Conservation (phyloP, 2,329 filamentous ascomycete genomes). For the Colletotrichum noveboracense region DNA sequence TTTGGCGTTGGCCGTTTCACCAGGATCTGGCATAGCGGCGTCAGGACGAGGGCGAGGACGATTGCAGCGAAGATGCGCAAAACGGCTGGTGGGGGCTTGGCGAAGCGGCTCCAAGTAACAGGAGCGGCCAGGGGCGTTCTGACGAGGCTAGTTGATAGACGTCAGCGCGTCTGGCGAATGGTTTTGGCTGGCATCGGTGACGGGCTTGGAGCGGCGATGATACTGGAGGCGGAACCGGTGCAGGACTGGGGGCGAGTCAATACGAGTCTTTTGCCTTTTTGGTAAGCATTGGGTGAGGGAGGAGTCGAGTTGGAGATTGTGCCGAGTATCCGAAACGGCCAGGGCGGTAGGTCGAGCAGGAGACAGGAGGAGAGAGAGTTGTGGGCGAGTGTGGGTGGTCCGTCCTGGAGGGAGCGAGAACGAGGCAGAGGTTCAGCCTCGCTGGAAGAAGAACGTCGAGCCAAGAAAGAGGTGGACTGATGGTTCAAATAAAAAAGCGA, state of each 20-base stretch:
- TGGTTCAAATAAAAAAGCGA: neutral
- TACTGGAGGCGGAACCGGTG: slow-evolving; percentile 16
- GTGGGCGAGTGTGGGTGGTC: neutral
- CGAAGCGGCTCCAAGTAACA: neutral
- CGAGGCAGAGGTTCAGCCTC: slow-evolving; percentile 18
- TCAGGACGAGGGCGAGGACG: neutral
- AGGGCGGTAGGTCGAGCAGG: neutral
- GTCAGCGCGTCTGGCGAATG: neutral
- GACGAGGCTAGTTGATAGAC: neutral
- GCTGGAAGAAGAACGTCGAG: slow-evolving; percentile 7
- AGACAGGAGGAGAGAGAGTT: neutral
- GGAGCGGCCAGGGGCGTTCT: neutral
- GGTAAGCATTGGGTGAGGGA: neutral
- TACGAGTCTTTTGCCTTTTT: neutral
- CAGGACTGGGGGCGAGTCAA: neutral
- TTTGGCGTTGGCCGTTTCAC: slow-evolving; percentile 14
- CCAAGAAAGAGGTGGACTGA: slow-evolving; percentile 12
- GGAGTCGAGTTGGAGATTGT: neutral
- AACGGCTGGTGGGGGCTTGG: neutral
- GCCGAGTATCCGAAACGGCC: slow-evolving; percentile 11
- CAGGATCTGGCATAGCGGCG: slow-evolving; percentile 4
- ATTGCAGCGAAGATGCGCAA: neutral
- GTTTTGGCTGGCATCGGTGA: neutral
- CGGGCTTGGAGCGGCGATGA: slow-evolving; percentile 8
- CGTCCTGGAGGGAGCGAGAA: neutral